phyloP scores from a whole-genome alignment of 768 basidiomycete species.

The Dendrothele bispora region DNA sequence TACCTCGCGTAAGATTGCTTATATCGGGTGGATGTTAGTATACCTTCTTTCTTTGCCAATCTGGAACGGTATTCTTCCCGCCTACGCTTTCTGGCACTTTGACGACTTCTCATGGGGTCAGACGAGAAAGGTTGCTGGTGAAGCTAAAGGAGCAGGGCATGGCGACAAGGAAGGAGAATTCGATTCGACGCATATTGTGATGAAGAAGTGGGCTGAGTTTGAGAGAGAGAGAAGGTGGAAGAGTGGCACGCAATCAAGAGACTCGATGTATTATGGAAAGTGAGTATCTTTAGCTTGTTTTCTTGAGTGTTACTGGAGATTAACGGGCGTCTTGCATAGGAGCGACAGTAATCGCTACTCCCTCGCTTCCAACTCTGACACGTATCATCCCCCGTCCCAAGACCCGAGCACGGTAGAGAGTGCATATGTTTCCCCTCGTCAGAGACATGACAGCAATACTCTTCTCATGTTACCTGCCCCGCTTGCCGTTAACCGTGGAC shows the following conservation, averaged over 20 bases:
- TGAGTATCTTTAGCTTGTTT: slow-evolving; percentile 34
- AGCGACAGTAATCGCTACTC: slow-evolving; percentile 64
- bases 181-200: slow-evolving; percentile 93
- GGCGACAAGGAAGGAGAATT: slow-evolving; percentile 98
- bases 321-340: slow-evolving; percentile 21
- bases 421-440: slow-evolving; percentile 44
- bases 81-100: slow-evolving; percentile 99
- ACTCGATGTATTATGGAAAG: slow-evolving; percentile 75
- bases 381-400: slow-evolving; percentile 54
- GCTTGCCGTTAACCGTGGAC: slow-evolving; percentile 56
- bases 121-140: slow-evolving; percentile 81
- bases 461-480: slow-evolving; percentile 77
- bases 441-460: slow-evolving; percentile 68
- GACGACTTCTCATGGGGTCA: slow-evolving; percentile 99
- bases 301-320: slow-evolving; percentile 11
- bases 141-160: slow-evolving; percentile 62
- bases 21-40: slow-evolving; percentile 96
- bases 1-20: slow-evolving; percentile 91
- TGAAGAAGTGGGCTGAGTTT: slow-evolving; percentile 99
- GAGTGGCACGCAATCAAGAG: slow-evolving; percentile 80
- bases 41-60: slow-evolving; percentile 92
- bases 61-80: slow-evolving; percentile 95
- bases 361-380: slow-evolving; percentile 74
- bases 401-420: slow-evolving; percentile 68
- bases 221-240: slow-evolving; percentile 95